Base-by-base conservation (phyloP, 176 grass and related monocot species). In the Lolium perenne region DNA sequence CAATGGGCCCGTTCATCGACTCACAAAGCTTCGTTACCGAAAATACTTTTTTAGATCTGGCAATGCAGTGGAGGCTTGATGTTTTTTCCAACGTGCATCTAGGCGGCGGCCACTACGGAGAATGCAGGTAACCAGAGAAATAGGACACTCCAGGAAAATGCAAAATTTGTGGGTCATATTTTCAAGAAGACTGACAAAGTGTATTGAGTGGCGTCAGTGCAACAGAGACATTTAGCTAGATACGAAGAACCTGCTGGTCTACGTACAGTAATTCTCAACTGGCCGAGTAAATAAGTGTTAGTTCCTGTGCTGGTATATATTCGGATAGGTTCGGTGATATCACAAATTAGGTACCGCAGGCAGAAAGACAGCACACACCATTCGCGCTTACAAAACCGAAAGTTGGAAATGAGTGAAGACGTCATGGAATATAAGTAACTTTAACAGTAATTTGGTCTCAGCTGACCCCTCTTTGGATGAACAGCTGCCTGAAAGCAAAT, bases 311-410 rank as follows among this genome's bases (percentile, higher is more conserved):
- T 7, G 18, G 89, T 77, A 35, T 35, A 35, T 35, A 87, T 84
- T 17, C 41, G 71, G 81, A 91, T 81, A 84, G 82, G 81, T 87
- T 84, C 76, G 10, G 76, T 91, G 89, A 91, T 69, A 69, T 87
- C 89, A 87, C 60, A 48, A 81, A 91, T 91, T 91, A 87, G 76
- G 89, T 91, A 60, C 68, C 25, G 60, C 13, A 45, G 76, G 76
- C 38, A 15, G 80, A 75, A 80, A 87, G 80, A 72, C 23, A 53
- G 2, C 45, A 45, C 74, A 45, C 22, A 46, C 49, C 70, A 84
- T 68, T 76, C 53, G 46, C 53, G 46, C 20, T 83, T 65, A 45
- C 3, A 40, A 51, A 69, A 87, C 68, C 55, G 67, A 54, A 64
- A 48, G 73, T 10, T 11, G 23, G 26, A 78, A 62, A 71, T 53